A percentile compares a stretch with the other conserved stretches of the same genome.
Conservation (phyloP, 2,329 filamentous ascomycete genomes). For the Stachybotrys chartarum region DNA sequence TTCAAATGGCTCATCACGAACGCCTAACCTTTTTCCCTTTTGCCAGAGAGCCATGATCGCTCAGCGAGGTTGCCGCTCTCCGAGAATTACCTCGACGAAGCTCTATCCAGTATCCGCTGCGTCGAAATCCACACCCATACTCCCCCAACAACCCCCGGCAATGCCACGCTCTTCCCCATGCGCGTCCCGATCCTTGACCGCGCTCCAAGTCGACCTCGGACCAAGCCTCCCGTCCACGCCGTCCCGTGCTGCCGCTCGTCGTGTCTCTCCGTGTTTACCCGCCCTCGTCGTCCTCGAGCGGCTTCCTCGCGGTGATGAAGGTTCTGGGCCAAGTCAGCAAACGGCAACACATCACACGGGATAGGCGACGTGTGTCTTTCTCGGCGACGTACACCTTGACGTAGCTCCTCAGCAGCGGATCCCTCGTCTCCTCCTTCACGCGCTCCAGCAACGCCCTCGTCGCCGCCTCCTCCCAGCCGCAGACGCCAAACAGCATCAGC, state of each 20-base stretch:
- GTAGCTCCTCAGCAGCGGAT: constrained; percentile 18
- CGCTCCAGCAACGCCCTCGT: constrained; percentile 21
- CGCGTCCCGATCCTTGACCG: no score
- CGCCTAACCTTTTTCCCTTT: no score
- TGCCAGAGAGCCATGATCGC: no score
- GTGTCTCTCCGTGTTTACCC: not conserved
- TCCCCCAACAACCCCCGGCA: no score
- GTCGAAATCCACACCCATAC: no score
- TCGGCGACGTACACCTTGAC: constrained; percentile 21
- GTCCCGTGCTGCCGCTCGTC: not conserved
- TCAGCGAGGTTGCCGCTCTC: no score
- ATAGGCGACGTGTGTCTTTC: fast-evolving
- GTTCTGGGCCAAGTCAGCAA: constrained; percentile 12
- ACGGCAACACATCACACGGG: not conserved
- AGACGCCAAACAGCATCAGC: constrained; percentile 21
- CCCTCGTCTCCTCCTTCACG: constrained; percentile 21
- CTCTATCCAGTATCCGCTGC: no score
- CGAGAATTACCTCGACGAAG: no score
- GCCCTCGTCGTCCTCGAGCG: constrained; percentile 1
- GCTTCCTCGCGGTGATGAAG: constrained; percentile 25
- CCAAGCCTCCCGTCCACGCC: no score
- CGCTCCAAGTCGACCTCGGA: no score
- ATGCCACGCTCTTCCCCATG: no score
- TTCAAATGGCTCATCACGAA: no score
- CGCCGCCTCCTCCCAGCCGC: constrained; percentile 23